Percentiles rank a stretch among this genome's conserved stretches.
These are phyloP conservation scores for Ogataea paradorogensis DNA, from an alignment of 805 yeast genomes.

Conservation along the genomic window DNA sequence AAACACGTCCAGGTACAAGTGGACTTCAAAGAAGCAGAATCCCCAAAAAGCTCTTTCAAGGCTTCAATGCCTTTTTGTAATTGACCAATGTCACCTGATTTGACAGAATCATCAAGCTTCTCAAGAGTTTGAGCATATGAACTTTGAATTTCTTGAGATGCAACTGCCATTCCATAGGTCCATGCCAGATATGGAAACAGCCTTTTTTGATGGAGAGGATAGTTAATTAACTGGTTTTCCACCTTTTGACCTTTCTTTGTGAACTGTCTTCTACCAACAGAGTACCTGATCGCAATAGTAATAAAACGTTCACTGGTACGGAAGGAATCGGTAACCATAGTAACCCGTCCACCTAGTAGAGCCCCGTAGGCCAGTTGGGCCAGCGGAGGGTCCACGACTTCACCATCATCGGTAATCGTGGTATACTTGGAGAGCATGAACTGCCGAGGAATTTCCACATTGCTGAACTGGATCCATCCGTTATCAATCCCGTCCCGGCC, in stretches of 20 bases:
- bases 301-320: conserved; percentile 74
- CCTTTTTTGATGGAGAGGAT: conserved; percentile 86
- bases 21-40: conserved; percentile 85
- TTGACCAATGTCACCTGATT: conserved; percentile 43
- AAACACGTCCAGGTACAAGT: conserved; percentile 86
- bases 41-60: conserved; percentile 75
- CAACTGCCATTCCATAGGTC: conserved; percentile 72
- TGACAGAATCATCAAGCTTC: conserved; percentile 53
- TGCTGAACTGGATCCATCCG: conserved; percentile 92
- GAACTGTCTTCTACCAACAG: conserved; percentile 88
- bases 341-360: conserved; percentile 81
- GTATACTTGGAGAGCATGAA: conserved; percentile 81
- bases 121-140: conserved; percentile 49
- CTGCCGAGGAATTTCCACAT: conserved; percentile 79
- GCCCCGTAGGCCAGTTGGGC: conserved; percentile 90
- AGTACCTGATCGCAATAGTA: conserved; percentile 85
- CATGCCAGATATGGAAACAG: conserved; percentile 81
- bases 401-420: conserved; percentile 63
- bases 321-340: conserved; percentile 84
- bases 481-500: conserved; percentile 95
- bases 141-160: conserved; percentile 57
- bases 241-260: conserved; percentile 39
- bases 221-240: conserved; percentile 77
- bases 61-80: conserved; percentile 50
- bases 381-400: conserved; percentile 74